Evolutionary conservation across 495 filamentous ascomycete genomes (phyloP).

Genomic region (Podospora conica): DNA sequence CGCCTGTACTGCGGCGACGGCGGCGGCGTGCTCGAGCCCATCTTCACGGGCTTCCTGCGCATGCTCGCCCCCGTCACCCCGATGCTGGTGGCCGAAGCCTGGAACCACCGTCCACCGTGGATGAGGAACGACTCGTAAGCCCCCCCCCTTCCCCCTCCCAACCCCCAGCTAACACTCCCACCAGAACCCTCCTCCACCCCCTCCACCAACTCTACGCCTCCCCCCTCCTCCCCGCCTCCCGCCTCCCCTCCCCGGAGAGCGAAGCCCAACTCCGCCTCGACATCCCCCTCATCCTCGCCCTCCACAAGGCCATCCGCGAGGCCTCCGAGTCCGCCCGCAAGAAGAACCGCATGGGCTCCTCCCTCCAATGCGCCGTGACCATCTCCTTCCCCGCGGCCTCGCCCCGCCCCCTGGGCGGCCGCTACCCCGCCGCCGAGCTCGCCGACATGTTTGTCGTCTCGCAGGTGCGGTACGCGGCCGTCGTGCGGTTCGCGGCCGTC

Average conservation of each 20-base stretch:
- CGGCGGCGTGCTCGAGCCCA: slow-evolving; percentile 59
- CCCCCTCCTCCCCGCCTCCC: slow-evolving; percentile 30
- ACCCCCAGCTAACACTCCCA: slow-evolving; percentile 3
- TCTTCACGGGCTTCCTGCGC: slow-evolving; percentile 64
- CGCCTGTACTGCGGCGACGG: slow-evolving; percentile 73
- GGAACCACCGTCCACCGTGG: slow-evolving; percentile 63
- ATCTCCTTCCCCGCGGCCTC: not conserved
- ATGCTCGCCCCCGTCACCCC: slow-evolving; percentile 79
- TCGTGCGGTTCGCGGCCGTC: no score
- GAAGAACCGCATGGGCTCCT: slow-evolving; percentile 64
- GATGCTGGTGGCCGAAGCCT: slow-evolving; percentile 79
- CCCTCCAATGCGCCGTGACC: slow-evolving; percentile 60
- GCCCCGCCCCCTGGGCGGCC: slow-evolving; percentile 43
- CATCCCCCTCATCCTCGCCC: slow-evolving; percentile 30
- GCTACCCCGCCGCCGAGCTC: slow-evolving; percentile 58
- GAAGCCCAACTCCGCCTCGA: slow-evolving; percentile 37
- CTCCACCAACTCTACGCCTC: slow-evolving; percentile 37
- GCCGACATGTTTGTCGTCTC: slow-evolving; percentile 74
- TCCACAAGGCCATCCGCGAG: slow-evolving; percentile 48
- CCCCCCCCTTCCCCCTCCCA: not conserved
- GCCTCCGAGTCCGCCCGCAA: slow-evolving; percentile 61
- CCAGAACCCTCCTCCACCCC: slow-evolving; percentile 27
- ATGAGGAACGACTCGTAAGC: slow-evolving; percentile 46
- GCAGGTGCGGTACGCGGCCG: slow-evolving; percentile 50
- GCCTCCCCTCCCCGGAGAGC: slow-evolving; percentile 25